These are phyloP conservation scores for Warburgia ugandensis DNA, from an alignment of 164 flowering plant species.

Conservation along the genomic window DNA sequence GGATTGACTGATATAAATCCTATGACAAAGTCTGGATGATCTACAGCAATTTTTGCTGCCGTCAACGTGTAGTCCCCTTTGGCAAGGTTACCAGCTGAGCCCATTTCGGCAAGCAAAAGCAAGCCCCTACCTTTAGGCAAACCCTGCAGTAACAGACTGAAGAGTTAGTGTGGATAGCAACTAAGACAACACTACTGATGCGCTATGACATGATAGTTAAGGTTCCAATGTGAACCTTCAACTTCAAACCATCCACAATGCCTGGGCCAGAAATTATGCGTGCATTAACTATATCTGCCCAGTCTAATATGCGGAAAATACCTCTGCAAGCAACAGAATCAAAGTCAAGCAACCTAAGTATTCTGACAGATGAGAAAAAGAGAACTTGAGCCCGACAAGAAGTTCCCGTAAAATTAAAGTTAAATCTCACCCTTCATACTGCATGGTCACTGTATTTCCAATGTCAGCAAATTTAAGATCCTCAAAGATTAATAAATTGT, in stretches of 20 bases:
- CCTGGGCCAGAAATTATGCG: slow-evolving; percentile 97
- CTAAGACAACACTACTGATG: too few species aligned
- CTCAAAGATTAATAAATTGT: slow-evolving; percentile 90
- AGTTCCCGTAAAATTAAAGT: not conserved
- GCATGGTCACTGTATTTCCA: slow-evolving; percentile 98
- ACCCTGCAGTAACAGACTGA: slow-evolving; percentile 39
- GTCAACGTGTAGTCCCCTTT: slow-evolving; percentile 91
- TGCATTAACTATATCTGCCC: slow-evolving; percentile 96
- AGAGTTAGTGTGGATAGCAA: not conserved
- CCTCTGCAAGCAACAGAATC: slow-evolving; percentile 46
- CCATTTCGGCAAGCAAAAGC: slow-evolving; percentile 95
- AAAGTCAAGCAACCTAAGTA: not conserved
- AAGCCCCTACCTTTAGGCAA: slow-evolving; percentile 87
- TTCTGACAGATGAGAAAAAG: not conserved
- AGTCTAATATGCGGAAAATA: slow-evolving; percentile 73
- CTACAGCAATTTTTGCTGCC: slow-evolving; percentile 83
- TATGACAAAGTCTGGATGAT: slow-evolving; percentile 90
- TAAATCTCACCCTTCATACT: slow-evolving; percentile 93
- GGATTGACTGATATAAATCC: slow-evolving; percentile 98
- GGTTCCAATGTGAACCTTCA: slow-evolving; percentile 59
- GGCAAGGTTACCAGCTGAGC: slow-evolving; percentile 95
- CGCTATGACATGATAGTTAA: too few species aligned
- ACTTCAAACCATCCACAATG: slow-evolving; percentile 88
- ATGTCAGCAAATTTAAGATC: slow-evolving; percentile 99
- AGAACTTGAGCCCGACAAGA: slow-evolving; percentile 4